Conservation (phyloP, 345 rosid genomes). For the Eucalyptus cloeziana region DNA sequence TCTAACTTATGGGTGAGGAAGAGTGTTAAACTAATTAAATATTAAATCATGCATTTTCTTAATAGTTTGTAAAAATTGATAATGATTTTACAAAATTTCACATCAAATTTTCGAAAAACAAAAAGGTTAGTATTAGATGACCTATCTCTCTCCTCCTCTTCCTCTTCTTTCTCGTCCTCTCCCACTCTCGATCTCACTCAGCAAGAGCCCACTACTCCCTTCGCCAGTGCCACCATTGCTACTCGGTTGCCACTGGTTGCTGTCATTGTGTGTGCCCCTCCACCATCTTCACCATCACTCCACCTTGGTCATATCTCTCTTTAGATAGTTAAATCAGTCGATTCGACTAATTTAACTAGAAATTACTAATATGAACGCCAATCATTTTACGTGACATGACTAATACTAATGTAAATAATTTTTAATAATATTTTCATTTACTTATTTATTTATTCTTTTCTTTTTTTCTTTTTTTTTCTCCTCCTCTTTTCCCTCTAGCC, state of each 20-base stretch:
- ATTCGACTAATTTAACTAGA: too few species aligned
- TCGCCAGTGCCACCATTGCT: neutral
- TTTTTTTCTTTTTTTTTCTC: neutral
- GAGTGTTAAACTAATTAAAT: neutral
- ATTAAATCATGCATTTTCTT: accelerated
- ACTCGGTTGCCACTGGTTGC: neutral
- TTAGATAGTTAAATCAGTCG: accelerated
- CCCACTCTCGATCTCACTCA: neutral
- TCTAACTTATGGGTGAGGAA: neutral
- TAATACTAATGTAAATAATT: too few species aligned
- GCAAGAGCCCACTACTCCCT: neutral
- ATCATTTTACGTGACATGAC: accelerated
- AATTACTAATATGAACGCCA: too few species aligned
- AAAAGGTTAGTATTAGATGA: neutral
- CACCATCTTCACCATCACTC: neutral
- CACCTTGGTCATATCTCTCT: neutral
- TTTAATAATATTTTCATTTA: too few species aligned
- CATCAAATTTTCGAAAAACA: neutral
- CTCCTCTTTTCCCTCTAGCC: too few species aligned
- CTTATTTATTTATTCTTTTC: too few species aligned
- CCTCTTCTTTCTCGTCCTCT: neutral
- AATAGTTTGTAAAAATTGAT: neutral
- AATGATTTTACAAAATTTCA: too few species aligned
- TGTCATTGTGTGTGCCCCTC: neutral
- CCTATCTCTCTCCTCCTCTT: neutral